These are phyloP conservation scores for Lodderomyces pseudojiufengensis DNA, from an alignment of 1,139 yeast genomes.

Conservation along the genomic window DNA sequence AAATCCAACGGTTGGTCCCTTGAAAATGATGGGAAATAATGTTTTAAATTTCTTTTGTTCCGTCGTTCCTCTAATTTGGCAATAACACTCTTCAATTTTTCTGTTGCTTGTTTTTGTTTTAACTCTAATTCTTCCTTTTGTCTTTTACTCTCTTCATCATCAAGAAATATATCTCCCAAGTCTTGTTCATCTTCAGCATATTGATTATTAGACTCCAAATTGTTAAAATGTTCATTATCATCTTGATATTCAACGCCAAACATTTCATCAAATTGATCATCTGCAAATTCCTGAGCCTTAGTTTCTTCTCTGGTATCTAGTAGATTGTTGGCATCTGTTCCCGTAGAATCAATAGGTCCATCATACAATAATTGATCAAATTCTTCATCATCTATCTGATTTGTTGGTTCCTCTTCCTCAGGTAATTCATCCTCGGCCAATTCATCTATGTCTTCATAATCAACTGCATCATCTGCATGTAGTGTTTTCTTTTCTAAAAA, in stretches of 20 bases:
- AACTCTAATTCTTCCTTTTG: slow-evolving; percentile 23
- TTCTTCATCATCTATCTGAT: slow-evolving; percentile 20
- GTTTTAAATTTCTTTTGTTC: slow-evolving; percentile 34
- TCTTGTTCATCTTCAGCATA: slow-evolving; percentile 16
- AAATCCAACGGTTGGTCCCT: slow-evolving; percentile 56
- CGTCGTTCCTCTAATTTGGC: slow-evolving; percentile 32
- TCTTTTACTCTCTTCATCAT: slow-evolving; percentile 16
- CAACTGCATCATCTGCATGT: slow-evolving; percentile 93
- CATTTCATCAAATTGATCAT: slow-evolving; percentile 47
- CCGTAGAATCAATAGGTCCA: slow-evolving; percentile 16
- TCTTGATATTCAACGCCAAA: slow-evolving; percentile 34
- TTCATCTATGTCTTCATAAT: slow-evolving; percentile 93
- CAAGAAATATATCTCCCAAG: slow-evolving; percentile 35
- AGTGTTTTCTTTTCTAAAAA: slow-evolving; percentile 40
- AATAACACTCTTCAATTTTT: slow-evolving; percentile 26
- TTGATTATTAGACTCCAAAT: slow-evolving; percentile 2
- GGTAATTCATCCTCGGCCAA: slow-evolving; percentile 75
- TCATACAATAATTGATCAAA: slow-evolving; percentile 15
- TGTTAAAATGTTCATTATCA: slow-evolving; percentile 7
- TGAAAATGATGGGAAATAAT: slow-evolving; percentile 63
- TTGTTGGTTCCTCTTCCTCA: slow-evolving; percentile 32
- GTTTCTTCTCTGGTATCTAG: slow-evolving; percentile 24
- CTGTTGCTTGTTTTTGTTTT: slow-evolving; percentile 19
- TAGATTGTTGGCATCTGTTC: slow-evolving; percentile 7
- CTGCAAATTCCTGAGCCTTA: slow-evolving; percentile 32